Percentiles rank a stretch among this genome's conserved stretches.
Conservation (phyloP, 495 filamentous ascomycete genomes). For the Penicillium crystallinum region DNA sequence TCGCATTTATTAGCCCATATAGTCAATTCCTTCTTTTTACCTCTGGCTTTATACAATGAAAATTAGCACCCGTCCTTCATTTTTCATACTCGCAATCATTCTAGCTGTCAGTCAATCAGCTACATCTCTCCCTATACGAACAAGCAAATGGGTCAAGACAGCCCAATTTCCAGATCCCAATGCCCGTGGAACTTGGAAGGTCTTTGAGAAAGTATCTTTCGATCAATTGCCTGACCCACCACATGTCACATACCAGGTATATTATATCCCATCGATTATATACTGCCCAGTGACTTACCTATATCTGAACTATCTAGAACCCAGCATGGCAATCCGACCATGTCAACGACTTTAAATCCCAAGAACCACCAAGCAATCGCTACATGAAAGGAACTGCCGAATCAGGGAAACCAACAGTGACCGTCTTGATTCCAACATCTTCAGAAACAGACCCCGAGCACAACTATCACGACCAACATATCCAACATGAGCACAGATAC, state of each 20-base stretch:
- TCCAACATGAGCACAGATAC: neutral
- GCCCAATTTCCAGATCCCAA: slow-evolving; percentile 1
- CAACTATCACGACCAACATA: neutral
- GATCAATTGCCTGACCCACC: neutral
- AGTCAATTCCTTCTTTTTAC: neutral
- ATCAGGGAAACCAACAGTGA: slow-evolving; percentile 4
- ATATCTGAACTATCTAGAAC: neutral
- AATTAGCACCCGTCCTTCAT: neutral
- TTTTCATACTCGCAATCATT: slow-evolving; percentile 7
- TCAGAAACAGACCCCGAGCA: neutral
- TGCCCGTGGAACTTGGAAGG: slow-evolving; percentile 3
- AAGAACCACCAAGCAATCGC: neutral
- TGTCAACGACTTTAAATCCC: neutral
- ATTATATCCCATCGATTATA: neutral
- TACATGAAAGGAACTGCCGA: neutral
- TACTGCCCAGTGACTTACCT: neutral
- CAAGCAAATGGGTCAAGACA: slow-evolving; percentile 8
- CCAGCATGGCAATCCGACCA: neutral
- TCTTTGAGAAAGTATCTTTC: slow-evolving; percentile 4
- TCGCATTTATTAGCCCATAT: neutral
- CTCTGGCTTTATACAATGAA: neutral
- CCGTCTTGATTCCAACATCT: slow-evolving; percentile 5
- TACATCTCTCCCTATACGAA: slow-evolving; percentile 13
- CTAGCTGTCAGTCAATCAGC: slow-evolving; percentile 6
- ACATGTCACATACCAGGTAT: slow-evolving; percentile 5